Evolutionary conservation across 1,284 basidiomycete species (phyloP).

Genomic region (Malassezia psittaci): DNA sequence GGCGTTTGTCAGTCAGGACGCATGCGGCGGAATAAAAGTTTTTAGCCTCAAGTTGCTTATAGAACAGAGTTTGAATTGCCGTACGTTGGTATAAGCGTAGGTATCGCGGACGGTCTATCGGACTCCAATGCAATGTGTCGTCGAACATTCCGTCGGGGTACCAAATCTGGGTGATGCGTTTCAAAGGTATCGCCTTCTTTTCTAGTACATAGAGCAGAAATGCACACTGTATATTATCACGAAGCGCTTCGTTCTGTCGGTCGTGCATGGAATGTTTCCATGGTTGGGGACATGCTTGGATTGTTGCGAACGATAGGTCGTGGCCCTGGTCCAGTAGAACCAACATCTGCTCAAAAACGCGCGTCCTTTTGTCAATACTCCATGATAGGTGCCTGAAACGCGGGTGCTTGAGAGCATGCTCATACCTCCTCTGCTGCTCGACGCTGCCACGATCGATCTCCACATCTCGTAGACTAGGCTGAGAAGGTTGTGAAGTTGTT

Average conservation of each 20-base stretch:
- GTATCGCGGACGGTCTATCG: not conserved
- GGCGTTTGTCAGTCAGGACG: slow-evolving; percentile 15
- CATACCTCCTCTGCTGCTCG: too few species aligned
- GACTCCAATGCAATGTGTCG: not conserved
- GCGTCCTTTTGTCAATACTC: too few species aligned
- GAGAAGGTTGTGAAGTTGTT: too few species aligned
- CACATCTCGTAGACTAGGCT: too few species aligned
- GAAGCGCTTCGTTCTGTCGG: not conserved
- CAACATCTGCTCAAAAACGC: too few species aligned
- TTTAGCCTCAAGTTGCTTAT: slow-evolving; percentile 10
- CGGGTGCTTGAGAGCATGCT: too few species aligned
- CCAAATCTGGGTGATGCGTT: slow-evolving; percentile 16
- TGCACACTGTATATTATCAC: slow-evolving; percentile 11
- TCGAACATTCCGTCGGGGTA: slow-evolving; percentile 2
- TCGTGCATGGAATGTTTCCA: not conserved
- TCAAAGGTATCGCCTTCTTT: not conserved
- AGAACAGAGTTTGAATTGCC: slow-evolving; percentile 17
- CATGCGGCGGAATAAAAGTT: slow-evolving; percentile 17
- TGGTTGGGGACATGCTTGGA: too few species aligned
- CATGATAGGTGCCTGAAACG: too few species aligned
- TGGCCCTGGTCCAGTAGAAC: too few species aligned
- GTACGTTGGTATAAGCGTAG: slow-evolving; percentile 18
- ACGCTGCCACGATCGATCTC: too few species aligned
- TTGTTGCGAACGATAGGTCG: too few species aligned
- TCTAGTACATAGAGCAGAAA: not conserved